Base-by-base conservation (phyloP, 306 rosid species). In the Crataegus laevigata region DNA sequence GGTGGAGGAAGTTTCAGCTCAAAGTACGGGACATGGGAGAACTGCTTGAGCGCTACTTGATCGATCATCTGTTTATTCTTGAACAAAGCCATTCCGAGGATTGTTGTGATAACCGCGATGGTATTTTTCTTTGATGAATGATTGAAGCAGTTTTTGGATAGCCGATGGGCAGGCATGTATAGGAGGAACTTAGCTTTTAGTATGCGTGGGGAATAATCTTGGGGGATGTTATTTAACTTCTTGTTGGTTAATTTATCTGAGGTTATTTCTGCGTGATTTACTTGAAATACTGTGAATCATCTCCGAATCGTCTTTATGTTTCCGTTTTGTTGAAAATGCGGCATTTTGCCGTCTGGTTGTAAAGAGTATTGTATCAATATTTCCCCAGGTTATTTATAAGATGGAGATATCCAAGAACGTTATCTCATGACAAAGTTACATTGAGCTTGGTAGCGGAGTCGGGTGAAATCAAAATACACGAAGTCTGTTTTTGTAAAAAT, bases 1-100 rank as follows among this genome's bases (percentile, higher is more conserved):
- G 98, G 97, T 11, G 97, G 98, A 67, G 98, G 97, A 66, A 94
- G 85, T 79, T 91, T 94, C 85, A 91, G 98, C 88, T 89, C 96
- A 3, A 91, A 87, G 82, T 94, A 86, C 71, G 98, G 98, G 15
- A 60, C 85, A 52, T 94, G 98, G 98, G 91, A 90, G 80, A 74
- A 88, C 82, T 85, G 90, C 76, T 52, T 85, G 87, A 83, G 90
- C 59, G 84, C 90, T 21, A 84, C 86, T 32, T 91, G 83, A 83
- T 19, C 14, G 3, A n/a, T 21, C 61, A 12, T 21, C 28, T n/a
- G 22, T 11, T 19, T 57, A n/a, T 57, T 22, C 26, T 8, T 8
- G 61, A 57, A 57, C 28, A 57, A 9, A 50, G 54, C 4, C 43
- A 17, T 40, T 40, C 67, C 38, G 25, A 5, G 11, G 36, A 17